Conservation (phyloP, 805 yeast genomes). For the Lipomyces starkeyi region DNA sequence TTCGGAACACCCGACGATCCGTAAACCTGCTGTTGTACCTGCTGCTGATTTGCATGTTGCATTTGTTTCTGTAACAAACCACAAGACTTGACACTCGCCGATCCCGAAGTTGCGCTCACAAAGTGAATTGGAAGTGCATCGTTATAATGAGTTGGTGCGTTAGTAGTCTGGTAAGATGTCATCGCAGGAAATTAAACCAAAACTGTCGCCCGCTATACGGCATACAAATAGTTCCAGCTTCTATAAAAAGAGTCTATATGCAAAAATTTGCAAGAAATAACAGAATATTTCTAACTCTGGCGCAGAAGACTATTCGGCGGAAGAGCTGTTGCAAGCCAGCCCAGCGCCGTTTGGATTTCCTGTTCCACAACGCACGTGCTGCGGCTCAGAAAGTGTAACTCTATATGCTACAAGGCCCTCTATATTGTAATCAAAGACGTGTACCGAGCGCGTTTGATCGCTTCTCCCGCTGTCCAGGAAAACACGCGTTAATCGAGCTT, state of each 20-base stretch:
- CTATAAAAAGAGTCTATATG: no score
- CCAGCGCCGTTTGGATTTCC: neutral
- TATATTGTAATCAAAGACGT: no score
- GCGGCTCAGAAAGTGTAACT: neutral
- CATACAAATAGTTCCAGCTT: no score
- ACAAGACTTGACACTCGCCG: constrained; percentile 9
- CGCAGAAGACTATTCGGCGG: no score
- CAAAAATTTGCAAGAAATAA: no score
- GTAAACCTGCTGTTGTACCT: constrained; percentile 10
- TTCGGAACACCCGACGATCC: neutral
- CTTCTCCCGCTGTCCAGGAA: neutral
- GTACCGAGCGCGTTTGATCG: no score
- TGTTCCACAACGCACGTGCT: neutral
- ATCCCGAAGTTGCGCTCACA: constrained; percentile 17
- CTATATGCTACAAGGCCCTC: neutral
- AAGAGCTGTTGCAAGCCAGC: no score
- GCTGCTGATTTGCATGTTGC: constrained; percentile 6
- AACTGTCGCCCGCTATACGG: no score
- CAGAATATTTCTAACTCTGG: no score
- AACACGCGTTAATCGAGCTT: neutral
- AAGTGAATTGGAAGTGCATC: constrained; percentile 34
- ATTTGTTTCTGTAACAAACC: constrained; percentile 20
- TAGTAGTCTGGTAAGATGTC: constrained; percentile 35
- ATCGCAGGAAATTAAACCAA: neutral
- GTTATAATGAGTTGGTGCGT: constrained; percentile 33